These are phyloP conservation scores for Trichosanthes cucumerina DNA, from an alignment of 306 rosid species.

Conservation along the genomic window DNA sequence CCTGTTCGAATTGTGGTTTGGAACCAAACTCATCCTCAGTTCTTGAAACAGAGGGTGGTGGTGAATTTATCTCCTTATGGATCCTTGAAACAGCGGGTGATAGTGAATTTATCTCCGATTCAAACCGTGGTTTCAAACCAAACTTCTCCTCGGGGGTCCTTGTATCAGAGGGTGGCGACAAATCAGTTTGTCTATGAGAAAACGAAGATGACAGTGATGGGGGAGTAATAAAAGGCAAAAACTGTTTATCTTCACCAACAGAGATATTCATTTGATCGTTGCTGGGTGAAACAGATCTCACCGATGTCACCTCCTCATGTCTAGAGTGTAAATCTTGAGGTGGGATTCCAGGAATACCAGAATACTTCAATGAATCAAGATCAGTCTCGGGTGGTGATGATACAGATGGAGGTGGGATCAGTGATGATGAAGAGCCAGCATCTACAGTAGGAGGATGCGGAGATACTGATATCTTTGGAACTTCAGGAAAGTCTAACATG, in stretches of 20 bases:
- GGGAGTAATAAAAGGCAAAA: slow-evolving; percentile 70
- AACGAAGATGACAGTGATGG: slow-evolving; percentile 41
- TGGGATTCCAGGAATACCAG: slow-evolving; percentile 19
- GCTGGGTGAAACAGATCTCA: slow-evolving; percentile 22
- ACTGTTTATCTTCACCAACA: slow-evolving; percentile 54
- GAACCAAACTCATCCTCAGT: not conserved
- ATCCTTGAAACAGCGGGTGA: slow-evolving; percentile 31
- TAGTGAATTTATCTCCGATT: not conserved
- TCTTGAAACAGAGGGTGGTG: slow-evolving; percentile 21
- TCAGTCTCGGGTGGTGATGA: slow-evolving; percentile 25
- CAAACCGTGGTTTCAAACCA: not conserved
- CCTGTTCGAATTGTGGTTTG: not conserved
- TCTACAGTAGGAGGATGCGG: slow-evolving; percentile 20
- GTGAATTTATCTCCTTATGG: not conserved
- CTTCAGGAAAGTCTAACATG: slow-evolving; percentile 65
- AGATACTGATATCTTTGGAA: slow-evolving; percentile 42
- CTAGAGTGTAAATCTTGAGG: slow-evolving; percentile 21
- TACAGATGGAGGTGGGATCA: slow-evolving; percentile 22
- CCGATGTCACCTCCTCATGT: slow-evolving; percentile 20
- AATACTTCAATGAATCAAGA: slow-evolving; percentile 23
- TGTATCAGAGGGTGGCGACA: slow-evolving; percentile 25
- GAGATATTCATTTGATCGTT: slow-evolving; percentile 33
- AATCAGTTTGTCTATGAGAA: slow-evolving; percentile 27
- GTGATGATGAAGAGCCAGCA: slow-evolving; percentile 42
- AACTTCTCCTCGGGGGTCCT: slow-evolving; percentile 9